Evolutionary conservation across 1,139 yeast species (phyloP), one percentile per base, ranked within the genome.

Genomic region (Martiniozyma asiatica): DNA sequence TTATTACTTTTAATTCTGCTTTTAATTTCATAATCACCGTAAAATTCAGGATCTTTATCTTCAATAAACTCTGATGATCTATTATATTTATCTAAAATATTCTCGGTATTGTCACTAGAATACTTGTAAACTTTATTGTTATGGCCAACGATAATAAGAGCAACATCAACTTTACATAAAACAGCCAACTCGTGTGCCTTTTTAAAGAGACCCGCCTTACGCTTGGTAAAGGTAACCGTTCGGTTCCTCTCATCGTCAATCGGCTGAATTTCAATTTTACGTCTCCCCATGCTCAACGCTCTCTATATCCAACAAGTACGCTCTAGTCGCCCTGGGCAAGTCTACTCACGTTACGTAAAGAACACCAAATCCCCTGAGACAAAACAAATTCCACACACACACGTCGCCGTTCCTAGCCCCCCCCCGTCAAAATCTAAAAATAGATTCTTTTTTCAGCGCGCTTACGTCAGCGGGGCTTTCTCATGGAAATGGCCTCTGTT

Each of bases 131-230:
- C 42, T 30, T 45, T 47, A 43, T 81, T 78, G 55, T 82, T 84
- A 48, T 72, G 72, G n/a, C 94, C 94, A 27, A 85, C 65, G 20
- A 89, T 84, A 15, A 89, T 73, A 20, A 89, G 92, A 2, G 97
- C 92, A 30, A 89, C 65, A 50, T 89, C 97, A 7, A 85, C 94
- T 41, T 84, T 92, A 53, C 98, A 87, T 32, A 89, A 63, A 14
- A 87, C 87, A 1, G 96, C 77, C 37, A 89, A 65, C 55, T 89
- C 98, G 50, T 87, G 93, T 2, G 98, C 98, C 55, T 89, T 89
- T 52, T 89, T 89, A 61, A 89, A 87, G 29, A 89, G 62, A 1
- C 98, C 98, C 0, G 94, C 93, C 54, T 87, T 89, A 34, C 98
- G 68, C 55, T 89, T 89, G 41, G 84, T 84, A 54, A 89, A 89